Conservation (phyloP, 106 monocot species). For the Chionographis japonica region DNA sequence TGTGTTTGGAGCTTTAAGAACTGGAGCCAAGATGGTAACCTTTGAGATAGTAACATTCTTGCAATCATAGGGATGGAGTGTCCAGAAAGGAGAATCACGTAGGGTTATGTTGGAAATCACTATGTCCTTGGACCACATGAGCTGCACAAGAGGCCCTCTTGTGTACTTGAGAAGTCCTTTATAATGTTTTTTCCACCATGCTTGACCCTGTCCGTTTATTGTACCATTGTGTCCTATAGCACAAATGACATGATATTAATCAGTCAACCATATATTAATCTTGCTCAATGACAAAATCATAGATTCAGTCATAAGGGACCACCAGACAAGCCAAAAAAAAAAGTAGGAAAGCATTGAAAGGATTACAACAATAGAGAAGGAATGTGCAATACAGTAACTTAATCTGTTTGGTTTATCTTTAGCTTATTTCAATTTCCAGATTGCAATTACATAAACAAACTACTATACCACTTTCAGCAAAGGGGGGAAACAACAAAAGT, state of each 20-base stretch:
- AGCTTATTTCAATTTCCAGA: too few species aligned
- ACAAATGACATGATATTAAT: conserved; percentile 6
- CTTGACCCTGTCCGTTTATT: conserved; percentile 64
- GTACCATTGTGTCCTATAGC: conserved; percentile 56
- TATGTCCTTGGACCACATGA: conserved; percentile 64
- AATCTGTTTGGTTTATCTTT: too few species aligned
- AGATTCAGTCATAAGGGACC: too few species aligned
- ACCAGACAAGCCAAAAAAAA: too few species aligned
- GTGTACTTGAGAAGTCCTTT: conserved; percentile 45
- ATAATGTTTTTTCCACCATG: conserved; percentile 53
- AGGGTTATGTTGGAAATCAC: conserved; percentile 61
- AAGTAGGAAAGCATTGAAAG: too few species aligned
- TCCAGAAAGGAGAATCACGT: conserved; percentile 69
- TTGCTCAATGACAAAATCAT: too few species aligned
- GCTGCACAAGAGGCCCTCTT: conserved; percentile 62
- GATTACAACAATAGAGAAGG: too few species aligned
- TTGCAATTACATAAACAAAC: too few species aligned
- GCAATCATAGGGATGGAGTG: conserved; percentile 69
- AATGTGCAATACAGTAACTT: too few species aligned
- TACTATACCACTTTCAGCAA: too few species aligned
- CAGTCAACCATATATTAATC: neutral
- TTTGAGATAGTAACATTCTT: conserved; percentile 43
- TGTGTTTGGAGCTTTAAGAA: conserved; percentile 48
- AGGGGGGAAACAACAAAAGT: too few species aligned
- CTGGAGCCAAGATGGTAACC: conserved; percentile 46